phyloP scores from a whole-genome alignment of 208 protist species.

The Naegleria lovaniensis region DNA sequence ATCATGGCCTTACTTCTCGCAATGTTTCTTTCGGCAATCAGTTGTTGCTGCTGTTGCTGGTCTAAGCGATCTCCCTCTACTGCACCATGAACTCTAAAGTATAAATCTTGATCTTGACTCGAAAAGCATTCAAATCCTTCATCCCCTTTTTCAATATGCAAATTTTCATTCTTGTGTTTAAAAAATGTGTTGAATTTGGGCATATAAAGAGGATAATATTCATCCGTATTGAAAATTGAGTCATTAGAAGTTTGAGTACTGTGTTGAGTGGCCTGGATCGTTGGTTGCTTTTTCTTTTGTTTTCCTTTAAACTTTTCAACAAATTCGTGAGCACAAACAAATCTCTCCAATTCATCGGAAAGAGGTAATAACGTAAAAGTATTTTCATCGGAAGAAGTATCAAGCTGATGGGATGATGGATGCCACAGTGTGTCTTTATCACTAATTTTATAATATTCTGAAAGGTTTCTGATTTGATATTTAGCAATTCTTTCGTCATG shows the following conservation, averaged over 20 bases:
- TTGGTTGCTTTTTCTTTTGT: not conserved
- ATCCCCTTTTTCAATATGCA: not conserved
- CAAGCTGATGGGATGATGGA: not conserved
- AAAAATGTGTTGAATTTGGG: constrained; percentile 24
- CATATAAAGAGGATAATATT: not conserved
- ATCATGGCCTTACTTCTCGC: not conserved
- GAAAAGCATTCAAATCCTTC: not conserved
- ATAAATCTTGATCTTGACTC: not conserved
- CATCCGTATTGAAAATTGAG: too few relatives aligned
- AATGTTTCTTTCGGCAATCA: not conserved
- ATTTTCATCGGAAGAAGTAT: not conserved
- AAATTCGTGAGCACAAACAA: not conserved
- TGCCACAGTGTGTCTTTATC: not conserved
- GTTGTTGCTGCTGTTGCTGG: not conserved
- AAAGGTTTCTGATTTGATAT: not conserved
- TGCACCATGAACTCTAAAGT: not conserved
- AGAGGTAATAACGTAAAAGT: too few relatives aligned
- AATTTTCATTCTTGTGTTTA: not conserved
- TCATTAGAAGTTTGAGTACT: too few relatives aligned
- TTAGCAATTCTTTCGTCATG: not conserved
- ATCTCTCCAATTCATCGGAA: not conserved
- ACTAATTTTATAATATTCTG: not conserved
- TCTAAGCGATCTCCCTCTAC: not conserved
- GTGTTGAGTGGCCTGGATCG: too few relatives aligned
- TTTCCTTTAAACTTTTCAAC: not conserved